Percentiles rank a stretch among this genome's conserved stretches.
Conservation (phyloP, 2,329 filamentous ascomycete species). For the Colletotrichum sidae region DNA sequence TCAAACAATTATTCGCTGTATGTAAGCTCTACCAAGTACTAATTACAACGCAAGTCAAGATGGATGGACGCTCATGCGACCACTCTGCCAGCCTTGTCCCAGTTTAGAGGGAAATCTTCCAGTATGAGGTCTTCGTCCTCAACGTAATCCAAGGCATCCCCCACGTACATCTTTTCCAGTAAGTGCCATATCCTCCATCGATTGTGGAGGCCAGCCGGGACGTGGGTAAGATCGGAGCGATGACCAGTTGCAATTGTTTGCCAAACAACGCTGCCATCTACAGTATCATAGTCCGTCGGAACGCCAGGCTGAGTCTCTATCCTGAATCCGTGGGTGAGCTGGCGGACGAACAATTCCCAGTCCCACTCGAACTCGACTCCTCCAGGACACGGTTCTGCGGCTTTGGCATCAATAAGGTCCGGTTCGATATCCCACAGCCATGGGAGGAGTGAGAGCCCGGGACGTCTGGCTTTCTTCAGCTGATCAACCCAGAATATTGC, state of each 20-base stretch:
- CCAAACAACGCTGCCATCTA: background rate
- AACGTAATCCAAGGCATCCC: background rate
- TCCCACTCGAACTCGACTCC: background rate
- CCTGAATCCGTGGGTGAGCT: background rate
- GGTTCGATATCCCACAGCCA: slow-evolving; percentile 1
- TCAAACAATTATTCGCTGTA: too few species aligned
- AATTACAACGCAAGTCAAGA: too few species aligned
- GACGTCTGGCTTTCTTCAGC: background rate
- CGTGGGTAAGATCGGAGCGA: background rate
- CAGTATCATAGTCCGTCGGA: background rate
- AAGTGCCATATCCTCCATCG: slow-evolving; percentile 7
- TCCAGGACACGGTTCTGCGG: background rate
- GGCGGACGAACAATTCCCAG: background rate
- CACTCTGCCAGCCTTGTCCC: too few species aligned
- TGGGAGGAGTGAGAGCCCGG: slow-evolving; percentile 2
- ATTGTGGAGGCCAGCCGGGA: background rate
- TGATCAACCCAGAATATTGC: background rate
- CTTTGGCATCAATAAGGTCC: background rate
- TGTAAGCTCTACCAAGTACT: too few species aligned
- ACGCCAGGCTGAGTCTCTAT: too few species aligned
- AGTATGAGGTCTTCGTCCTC: too few species aligned
- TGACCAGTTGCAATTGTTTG: background rate
- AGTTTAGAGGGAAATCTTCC: too few species aligned
- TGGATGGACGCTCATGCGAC: too few species aligned
- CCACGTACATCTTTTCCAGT: background rate